Percentiles rank a stretch among this genome's conserved stretches.
Conservation (phyloP, 2,329 filamentous ascomycete genomes). For the Grosmannia clavigera region DNA sequence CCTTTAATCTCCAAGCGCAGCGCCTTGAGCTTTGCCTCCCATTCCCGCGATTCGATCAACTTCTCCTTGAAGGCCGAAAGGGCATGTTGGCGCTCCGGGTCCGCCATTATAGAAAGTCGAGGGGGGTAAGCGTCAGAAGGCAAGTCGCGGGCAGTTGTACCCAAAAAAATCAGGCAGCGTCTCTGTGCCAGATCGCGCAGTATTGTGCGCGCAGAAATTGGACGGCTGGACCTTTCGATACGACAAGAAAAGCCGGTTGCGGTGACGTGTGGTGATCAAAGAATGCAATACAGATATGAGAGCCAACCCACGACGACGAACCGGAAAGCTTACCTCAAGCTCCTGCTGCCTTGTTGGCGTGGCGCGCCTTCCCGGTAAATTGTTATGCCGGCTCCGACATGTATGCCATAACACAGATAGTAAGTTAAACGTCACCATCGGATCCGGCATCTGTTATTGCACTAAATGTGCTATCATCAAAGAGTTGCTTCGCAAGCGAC, state of each 20-base stretch:
- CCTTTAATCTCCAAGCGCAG: slow-evolving; percentile 93
- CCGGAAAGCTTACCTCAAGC: slow-evolving; percentile 24
- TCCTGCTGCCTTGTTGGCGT: slow-evolving; percentile 21
- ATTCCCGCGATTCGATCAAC: slow-evolving; percentile 90
- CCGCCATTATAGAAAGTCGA: slow-evolving; percentile 18
- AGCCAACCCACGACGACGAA: background rate
- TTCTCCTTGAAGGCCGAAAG: slow-evolving; percentile 68
- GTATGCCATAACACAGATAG: background rate
- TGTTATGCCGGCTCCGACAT: background rate
- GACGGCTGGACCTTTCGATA: background rate
- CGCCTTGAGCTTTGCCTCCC: slow-evolving; percentile 94
- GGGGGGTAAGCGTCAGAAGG: background rate
- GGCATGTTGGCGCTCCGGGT: slow-evolving; percentile 53
- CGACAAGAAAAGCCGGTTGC: background rate
- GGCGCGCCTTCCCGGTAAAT: slow-evolving; percentile 3
- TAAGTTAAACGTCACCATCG: background rate
- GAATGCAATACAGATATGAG: background rate
- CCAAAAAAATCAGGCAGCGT: background rate
- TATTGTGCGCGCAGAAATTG: background rate
- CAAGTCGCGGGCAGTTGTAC: background rate
- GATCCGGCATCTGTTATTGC: too few relatives aligned
- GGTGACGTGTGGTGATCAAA: background rate
- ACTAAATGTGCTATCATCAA: too few relatives aligned
- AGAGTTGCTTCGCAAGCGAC: too few relatives aligned
- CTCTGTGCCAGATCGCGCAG: background rate